Evolutionary conservation across 2,329 filamentous ascomycete species (phyloP).

Genomic region (Tympanopsis confertula): DNA sequence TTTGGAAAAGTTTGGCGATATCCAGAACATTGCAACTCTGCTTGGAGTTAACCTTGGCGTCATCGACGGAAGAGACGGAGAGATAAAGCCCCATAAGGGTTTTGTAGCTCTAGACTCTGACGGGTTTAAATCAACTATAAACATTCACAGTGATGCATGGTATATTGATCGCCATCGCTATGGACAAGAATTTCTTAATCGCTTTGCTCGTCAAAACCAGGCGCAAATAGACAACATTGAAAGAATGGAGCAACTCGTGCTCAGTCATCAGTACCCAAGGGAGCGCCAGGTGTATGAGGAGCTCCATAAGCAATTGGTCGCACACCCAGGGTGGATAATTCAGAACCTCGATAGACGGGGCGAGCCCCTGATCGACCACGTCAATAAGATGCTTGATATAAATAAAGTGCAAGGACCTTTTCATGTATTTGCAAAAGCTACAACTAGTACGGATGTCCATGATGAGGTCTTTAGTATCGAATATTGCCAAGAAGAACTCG

Average conservation of each 20-base stretch:
- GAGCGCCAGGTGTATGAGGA: slow-evolving; percentile 43
- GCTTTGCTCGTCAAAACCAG: slow-evolving; percentile 22
- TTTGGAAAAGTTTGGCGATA: slow-evolving; percentile 41
- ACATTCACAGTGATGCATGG: slow-evolving; percentile 35
- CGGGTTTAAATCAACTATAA: slow-evolving; percentile 37
- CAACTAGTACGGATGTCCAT: no score
- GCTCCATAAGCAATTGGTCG: slow-evolving; percentile 37
- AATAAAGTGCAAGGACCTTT: no score
- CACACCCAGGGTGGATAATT: slow-evolving; percentile 17
- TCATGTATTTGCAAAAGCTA: no score
- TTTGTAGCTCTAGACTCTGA: no score
- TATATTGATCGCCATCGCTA: slow-evolving; percentile 34
- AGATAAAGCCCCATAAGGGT: no score
- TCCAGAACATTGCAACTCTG: slow-evolving; percentile 45
- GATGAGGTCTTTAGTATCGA: no score
- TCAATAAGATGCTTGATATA: no score
- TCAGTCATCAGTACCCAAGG: slow-evolving; percentile 27
- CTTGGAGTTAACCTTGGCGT: slow-evolving; percentile 41
- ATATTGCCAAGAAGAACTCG: no score
- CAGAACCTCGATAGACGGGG: slow-evolving; percentile 10
- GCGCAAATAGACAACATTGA: slow-evolving; percentile 30
- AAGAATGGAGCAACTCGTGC: slow-evolving; percentile 26
- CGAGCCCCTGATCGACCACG: no score
- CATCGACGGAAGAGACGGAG: slow-evolving; percentile 34
- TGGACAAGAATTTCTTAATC: slow-evolving; percentile 41